phyloP scores from a whole-genome alignment of 129 eudicot genomes.

The Chrysanthemum lavandulifolium region DNA sequence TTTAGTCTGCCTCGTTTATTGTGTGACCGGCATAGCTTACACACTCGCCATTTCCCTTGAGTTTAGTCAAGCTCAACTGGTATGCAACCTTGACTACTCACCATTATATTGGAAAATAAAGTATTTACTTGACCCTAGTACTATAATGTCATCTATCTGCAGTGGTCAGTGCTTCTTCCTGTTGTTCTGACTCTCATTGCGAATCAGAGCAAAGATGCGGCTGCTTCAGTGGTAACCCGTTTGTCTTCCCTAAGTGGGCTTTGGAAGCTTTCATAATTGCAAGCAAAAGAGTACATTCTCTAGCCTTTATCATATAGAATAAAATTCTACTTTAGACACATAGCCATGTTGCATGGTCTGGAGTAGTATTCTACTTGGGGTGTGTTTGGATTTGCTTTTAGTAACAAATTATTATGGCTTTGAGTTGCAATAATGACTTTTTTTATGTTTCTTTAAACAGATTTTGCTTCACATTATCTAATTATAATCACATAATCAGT shows the following conservation, averaged over 20 bases:
- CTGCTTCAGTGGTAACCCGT: conserved; percentile 38
- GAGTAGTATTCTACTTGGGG: background rate
- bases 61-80: conserved; percentile 85
- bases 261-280: conserved; percentile 77
- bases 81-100: conserved; percentile 21
- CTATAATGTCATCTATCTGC: conserved; percentile 14
- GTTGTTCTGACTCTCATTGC: conserved; percentile 87
- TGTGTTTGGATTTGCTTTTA: background rate
- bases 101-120: background rate
- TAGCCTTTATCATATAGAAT: background rate
- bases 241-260: conserved; percentile 85
- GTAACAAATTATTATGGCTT: too few relatives aligned
- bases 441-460: too few relatives aligned
- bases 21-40: conserved; percentile 87
- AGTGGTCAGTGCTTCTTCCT: conserved; percentile 94
- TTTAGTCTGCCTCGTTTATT: conserved; percentile 74
- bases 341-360: background rate
- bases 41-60: conserved; percentile 66
- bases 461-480: too few relatives aligned
- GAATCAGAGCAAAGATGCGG: conserved; percentile 48
- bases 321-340: background rate
- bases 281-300: conserved; percentile 65
- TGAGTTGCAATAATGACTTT: too few relatives aligned
- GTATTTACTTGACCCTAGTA: conserved; percentile 3
- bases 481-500: too few relatives aligned